phyloP scores from a whole-genome alignment of 176 grass and related monocot genomes.

The Carex myosuroides region DNA sequence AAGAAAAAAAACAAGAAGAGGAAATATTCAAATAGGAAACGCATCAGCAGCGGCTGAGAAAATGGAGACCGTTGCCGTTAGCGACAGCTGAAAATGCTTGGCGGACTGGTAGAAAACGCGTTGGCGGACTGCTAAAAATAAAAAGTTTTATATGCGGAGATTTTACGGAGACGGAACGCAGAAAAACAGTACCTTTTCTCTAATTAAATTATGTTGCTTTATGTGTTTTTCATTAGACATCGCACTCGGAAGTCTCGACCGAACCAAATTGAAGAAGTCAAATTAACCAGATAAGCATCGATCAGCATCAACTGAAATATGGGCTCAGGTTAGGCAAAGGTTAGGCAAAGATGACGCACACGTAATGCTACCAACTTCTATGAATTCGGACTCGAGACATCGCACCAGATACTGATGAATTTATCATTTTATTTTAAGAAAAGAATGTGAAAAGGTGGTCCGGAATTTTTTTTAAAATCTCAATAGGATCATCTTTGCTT shows the following conservation, averaged over 20 bases:
- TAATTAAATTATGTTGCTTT: not conserved
- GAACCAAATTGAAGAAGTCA: not conserved
- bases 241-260: not conserved
- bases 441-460: not conserved
- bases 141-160: too few species aligned
- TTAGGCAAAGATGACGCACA: too few species aligned
- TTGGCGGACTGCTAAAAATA: too few species aligned
- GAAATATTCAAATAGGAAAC: too few species aligned
- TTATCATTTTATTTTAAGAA: not conserved
- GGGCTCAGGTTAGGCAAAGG: too few species aligned
- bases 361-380: not conserved
- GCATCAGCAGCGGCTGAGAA: too few species aligned
- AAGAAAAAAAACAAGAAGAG: too few species aligned
- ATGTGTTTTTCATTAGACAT: not conserved
- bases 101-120: too few species aligned
- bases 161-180: too few species aligned
- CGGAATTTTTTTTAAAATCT: not conserved
- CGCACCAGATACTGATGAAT: not conserved
- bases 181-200: too few species aligned
- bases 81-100: too few species aligned
- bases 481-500: not conserved
- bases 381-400: not conserved
- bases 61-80: too few species aligned
- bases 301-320: slow-evolving; percentile 6
- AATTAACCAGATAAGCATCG: not conserved